Evolutionary conservation across 139 green algal genomes (phyloP).

Genomic region (Cymbomonas tetramitiformis): DNA sequence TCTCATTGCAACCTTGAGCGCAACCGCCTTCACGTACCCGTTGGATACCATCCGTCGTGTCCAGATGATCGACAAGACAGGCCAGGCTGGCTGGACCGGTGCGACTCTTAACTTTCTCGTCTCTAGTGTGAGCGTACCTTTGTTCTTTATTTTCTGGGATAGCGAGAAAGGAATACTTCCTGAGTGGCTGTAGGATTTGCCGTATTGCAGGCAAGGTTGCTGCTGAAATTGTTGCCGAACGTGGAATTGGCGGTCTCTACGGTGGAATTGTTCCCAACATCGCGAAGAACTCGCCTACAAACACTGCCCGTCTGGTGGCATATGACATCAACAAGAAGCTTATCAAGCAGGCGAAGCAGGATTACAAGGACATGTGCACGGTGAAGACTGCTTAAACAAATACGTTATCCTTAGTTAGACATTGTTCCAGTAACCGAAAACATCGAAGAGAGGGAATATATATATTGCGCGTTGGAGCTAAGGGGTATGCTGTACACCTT

Average conservation of each 20-base stretch:
- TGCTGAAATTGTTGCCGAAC: conserved; percentile 24
- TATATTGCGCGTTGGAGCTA: no score
- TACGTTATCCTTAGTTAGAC: no score
- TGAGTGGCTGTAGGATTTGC: not conserved
- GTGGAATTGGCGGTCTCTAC: conserved; percentile 48
- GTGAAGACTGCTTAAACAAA: no score
- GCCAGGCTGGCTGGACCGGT: no score
- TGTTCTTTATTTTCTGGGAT: no score
- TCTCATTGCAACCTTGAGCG: conserved; percentile 48
- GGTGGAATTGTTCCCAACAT: conserved; percentile 60
- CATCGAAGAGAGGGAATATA: no score
- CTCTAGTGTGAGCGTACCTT: no score
- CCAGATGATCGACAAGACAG: conserved; percentile 19
- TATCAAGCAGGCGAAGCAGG: conserved; percentile 8
- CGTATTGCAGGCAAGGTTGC: not conserved
- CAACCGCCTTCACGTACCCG: conserved; percentile 54
- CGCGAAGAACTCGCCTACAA: conserved; percentile 73
- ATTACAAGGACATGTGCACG: conserved; percentile 17
- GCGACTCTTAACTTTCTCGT: no score
- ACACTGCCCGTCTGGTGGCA: conserved; percentile 32
- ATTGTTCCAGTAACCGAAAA: no score
- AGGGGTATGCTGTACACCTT: no score
- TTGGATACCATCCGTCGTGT: conserved; percentile 54
- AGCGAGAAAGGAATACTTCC: not conserved
- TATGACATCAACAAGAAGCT: conserved; percentile 20